Evolutionary conservation across 495 filamentous ascomycete genomes (phyloP).

Genomic region (Tuber calosporum): DNA sequence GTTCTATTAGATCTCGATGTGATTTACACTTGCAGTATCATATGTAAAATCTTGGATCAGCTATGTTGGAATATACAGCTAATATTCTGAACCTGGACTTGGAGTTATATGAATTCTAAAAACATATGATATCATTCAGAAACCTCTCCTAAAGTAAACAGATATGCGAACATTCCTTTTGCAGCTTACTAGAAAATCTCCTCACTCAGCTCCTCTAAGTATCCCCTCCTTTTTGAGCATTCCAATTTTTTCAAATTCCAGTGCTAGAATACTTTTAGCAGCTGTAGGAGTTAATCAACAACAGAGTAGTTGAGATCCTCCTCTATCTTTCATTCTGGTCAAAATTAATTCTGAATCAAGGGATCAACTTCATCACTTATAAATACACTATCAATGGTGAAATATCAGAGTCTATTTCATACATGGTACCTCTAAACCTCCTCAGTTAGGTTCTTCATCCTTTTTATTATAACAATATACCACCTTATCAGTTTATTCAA

Average conservation of each 20-base stretch:
- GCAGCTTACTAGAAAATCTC: conserved; percentile 55
- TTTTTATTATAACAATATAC: conserved; percentile 63
- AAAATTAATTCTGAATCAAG: conserved; percentile 9
- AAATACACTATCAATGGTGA: conserved; percentile 93
- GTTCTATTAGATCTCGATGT: conserved; percentile 87
- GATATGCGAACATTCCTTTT: conserved; percentile 1
- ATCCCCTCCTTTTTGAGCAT: conserved; percentile 94
- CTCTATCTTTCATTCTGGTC: background rate
- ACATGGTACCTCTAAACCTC: conserved; percentile 80
- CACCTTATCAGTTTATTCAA: conserved; percentile 69
- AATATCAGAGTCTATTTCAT: conserved; percentile 90
- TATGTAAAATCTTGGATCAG: conserved; percentile 44
- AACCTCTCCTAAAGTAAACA: background rate
- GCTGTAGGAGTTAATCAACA: conserved; percentile 84
- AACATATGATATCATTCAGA: conserved; percentile 45
- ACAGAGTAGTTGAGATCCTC: conserved; percentile 50
- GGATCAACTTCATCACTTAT: conserved; percentile 68
- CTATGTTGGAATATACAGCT: background rate
- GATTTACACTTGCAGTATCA: conserved; percentile 61
- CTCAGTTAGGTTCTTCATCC: conserved; percentile 80
- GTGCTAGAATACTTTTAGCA: conserved; percentile 94
- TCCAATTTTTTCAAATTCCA: conserved; percentile 83
- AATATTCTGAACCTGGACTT: conserved; percentile 17
- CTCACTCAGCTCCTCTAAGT: conserved; percentile 75
- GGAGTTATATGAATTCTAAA: conserved; percentile 68